Evolutionary conservation across 2,329 filamentous ascomycete species (phyloP).

Genomic region (Fusarium sublunatum): DNA sequence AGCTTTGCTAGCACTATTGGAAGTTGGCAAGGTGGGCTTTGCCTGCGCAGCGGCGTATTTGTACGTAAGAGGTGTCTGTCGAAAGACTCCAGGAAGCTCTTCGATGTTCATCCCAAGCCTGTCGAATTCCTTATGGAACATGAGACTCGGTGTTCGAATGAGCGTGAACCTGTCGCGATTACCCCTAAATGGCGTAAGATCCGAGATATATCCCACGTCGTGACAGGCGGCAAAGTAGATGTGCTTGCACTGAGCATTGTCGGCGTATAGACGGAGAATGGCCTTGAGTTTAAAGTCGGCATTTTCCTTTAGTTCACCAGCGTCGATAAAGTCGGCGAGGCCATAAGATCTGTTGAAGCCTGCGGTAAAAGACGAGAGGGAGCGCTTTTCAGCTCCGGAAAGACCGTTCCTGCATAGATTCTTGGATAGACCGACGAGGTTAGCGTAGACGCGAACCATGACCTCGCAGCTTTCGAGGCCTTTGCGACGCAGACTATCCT

Average conservation of each 20-base stretch:
- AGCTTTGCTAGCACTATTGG: slow-evolving; percentile 4
- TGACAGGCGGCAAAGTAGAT: slow-evolving; percentile 73
- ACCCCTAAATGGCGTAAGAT: slow-evolving; percentile 64
- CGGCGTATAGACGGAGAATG: slow-evolving; percentile 61
- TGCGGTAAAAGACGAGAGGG: slow-evolving; percentile 65
- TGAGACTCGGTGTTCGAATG: slow-evolving; percentile 58
- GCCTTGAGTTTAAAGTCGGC: slow-evolving; percentile 70
- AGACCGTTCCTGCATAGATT: slow-evolving; percentile 59
- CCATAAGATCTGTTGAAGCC: slow-evolving; percentile 68
- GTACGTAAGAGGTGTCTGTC: slow-evolving; percentile 51
- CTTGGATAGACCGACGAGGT: slow-evolving; percentile 64
- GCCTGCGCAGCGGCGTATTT: slow-evolving; percentile 5
- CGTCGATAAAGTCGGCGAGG: slow-evolving; percentile 71
- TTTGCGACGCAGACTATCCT: slow-evolving; percentile 58
- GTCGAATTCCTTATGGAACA: slow-evolving; percentile 64
- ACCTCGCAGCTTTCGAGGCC: slow-evolving; percentile 63
- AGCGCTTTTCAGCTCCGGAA: slow-evolving; percentile 65
- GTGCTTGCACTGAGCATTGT: slow-evolving; percentile 71
- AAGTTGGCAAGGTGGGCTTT: slow-evolving; percentile 2
- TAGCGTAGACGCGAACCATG: slow-evolving; percentile 67
- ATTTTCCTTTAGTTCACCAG: slow-evolving; percentile 69
- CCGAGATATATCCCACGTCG: slow-evolving; percentile 62
- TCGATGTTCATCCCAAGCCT: slow-evolving; percentile 62
- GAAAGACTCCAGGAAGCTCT: slow-evolving; percentile 65
- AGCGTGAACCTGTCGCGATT: slow-evolving; percentile 65